Base-by-base conservation (phyloP, 495 filamentous ascomycete genomes). In the Achaetomiella virescens region DNA sequence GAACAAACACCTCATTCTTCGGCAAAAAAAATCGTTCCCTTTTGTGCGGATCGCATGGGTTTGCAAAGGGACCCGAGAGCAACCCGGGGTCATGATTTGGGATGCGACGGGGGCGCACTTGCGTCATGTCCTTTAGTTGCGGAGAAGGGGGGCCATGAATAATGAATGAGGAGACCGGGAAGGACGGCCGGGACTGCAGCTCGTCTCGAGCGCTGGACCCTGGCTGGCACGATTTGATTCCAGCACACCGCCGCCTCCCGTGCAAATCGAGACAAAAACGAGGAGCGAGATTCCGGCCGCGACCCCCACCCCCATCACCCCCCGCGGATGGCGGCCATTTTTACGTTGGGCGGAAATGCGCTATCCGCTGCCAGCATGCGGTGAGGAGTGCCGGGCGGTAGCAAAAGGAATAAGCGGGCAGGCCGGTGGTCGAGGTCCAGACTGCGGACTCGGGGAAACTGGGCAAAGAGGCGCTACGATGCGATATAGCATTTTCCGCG, bases 331-430 rank as follows among this genome's bases (percentile, higher is more conserved):
- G 36, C 48, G 42, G 48, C 24, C 25, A 11, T 33, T 48, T 48
- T 20, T 43, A 3, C 38, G n/a, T 6, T 43, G 9, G 46, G 37
- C 18, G 21, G 31, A 48, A 35, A 31, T 58, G 61, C 54, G 58
- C 61, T 50, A 60, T 54, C 61, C 55, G 61, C 54, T 61, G 58
- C 58, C 44, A 48, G 60, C 54, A 52, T 55, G 61, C 58, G 54
- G 49, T 57, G 61, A 55, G 35, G 47, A 27, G 29, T 10, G 55
- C 21, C 44, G 54, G 54, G 48, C 46, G 45, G 60, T 50, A 57
- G 59, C 59, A 37, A 58, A 59, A 48, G 41, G 22, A 52, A n/a
- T 22, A 18, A 27, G 45, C 27, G 14, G 20, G 36, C 11, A 2
- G 44, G 7, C 5, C 12, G 31, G 17, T 20, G 17, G 21, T 18